A percentile compares a stretch with the other conserved stretches of the same genome.
Conservation (phyloP, 768 basidiomycete genomes). For the Tremella yokohamensis region DNA sequence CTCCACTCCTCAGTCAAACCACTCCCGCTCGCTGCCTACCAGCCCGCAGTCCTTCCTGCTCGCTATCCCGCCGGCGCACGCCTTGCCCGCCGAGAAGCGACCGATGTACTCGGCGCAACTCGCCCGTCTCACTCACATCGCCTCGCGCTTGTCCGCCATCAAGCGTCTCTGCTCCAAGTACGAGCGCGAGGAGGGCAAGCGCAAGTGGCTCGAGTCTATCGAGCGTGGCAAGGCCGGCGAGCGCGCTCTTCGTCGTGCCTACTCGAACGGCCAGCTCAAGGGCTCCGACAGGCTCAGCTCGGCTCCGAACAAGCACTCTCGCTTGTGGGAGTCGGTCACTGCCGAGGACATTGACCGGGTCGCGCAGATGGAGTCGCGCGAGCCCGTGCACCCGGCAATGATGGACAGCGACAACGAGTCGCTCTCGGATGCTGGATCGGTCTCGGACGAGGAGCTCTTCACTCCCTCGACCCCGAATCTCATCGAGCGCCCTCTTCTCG, state of each 20-base stretch:
- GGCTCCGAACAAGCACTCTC: constrained; percentile 18
- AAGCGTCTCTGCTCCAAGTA: constrained; percentile 37
- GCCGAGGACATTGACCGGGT: constrained; percentile 20
- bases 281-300: not conserved
- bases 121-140: constrained; percentile 32
- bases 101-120: constrained; percentile 40
- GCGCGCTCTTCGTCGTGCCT: constrained; percentile 36
- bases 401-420: constrained; percentile 17
- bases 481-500: not conserved
- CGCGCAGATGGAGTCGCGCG: not conserved
- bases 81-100: constrained; percentile 32
- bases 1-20: constrained; percentile 11
- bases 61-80: constrained; percentile 39
- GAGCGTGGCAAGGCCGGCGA: constrained; percentile 37
- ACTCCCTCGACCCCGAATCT: constrained; percentile 6
- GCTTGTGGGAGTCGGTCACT: constrained; percentile 24
- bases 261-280: constrained; percentile 25
- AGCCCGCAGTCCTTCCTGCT: constrained; percentile 30
- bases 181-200: constrained; percentile 47
- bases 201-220: constrained; percentile 37
- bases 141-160: constrained; percentile 32
- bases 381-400: constrained; percentile 30
- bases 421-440: not conserved
- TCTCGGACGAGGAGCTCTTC: constrained; percentile 8
- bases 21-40: not conserved